These are phyloP conservation scores for Blastomyces emzantsi DNA, from an alignment of 2,329 filamentous ascomycete genomes.

Conservation along the genomic window DNA sequence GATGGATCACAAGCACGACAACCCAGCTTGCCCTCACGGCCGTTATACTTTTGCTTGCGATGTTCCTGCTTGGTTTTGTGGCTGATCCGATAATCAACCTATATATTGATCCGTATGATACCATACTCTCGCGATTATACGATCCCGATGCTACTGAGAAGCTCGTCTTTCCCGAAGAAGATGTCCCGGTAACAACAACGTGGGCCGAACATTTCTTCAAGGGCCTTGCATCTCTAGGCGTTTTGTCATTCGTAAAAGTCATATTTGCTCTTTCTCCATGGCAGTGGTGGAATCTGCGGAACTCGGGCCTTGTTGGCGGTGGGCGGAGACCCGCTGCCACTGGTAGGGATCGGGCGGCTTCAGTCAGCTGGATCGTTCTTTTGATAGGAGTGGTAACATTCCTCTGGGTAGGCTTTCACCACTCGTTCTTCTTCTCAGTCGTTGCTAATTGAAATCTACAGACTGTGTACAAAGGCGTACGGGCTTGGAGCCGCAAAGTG, in stretches of 20 bases:
- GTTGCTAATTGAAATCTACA: slow-evolving; percentile 27
- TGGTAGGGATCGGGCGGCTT: slow-evolving; percentile 67
- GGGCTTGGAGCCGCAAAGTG: slow-evolving; percentile 60
- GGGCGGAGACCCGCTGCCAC: slow-evolving; percentile 48
- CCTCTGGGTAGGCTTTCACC: slow-evolving; percentile 52
- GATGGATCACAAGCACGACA: slow-evolving; percentile 56
- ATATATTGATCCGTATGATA: slow-evolving; percentile 68
- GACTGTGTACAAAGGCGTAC: slow-evolving; percentile 74
- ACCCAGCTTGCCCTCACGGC: slow-evolving; percentile 64
- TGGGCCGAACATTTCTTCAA: slow-evolving; percentile 85
- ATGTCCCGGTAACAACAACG: slow-evolving; percentile 43
- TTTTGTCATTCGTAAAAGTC: slow-evolving; percentile 77
- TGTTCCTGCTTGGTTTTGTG: slow-evolving; percentile 82
- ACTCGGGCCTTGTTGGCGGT: slow-evolving; percentile 47
- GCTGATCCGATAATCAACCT: slow-evolving; percentile 88
- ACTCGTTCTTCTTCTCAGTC: background rate
- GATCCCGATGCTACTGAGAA: slow-evolving; percentile 28
- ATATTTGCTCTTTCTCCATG: slow-evolving; percentile 65
- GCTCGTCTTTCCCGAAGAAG: slow-evolving; percentile 18
- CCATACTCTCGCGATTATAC: slow-evolving; percentile 43
- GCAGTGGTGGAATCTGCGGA: slow-evolving; percentile 66
- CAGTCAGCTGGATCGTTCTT: slow-evolving; percentile 70
- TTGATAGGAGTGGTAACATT: slow-evolving; percentile 73
- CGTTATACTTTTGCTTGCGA: slow-evolving; percentile 57
- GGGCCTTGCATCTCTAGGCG: slow-evolving; percentile 78